These are phyloP conservation scores for Epichloe baconii DNA, from an alignment of 2,329 filamentous ascomycete species.

Conservation along the genomic window DNA sequence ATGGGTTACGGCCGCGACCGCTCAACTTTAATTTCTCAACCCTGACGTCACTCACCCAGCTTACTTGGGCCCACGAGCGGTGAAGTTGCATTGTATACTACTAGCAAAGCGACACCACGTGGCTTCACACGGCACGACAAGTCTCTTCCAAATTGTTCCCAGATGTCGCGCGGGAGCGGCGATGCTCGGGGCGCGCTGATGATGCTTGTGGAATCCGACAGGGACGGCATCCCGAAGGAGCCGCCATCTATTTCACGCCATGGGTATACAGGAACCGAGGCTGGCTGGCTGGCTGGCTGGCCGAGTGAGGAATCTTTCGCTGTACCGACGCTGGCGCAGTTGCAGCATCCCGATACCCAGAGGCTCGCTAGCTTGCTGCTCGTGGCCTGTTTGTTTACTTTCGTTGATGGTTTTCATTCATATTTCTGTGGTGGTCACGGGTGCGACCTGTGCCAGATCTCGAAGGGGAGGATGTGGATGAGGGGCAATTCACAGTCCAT, in stretches of 20 bases:
- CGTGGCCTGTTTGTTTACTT: neutral
- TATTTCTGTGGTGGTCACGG: neutral
- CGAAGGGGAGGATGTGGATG: neutral
- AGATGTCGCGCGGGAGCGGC: neutral
- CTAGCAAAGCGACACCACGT: neutral
- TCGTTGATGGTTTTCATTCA: neutral
- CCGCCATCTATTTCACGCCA: neutral
- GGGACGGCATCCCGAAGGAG: neutral
- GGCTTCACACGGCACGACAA: neutral
- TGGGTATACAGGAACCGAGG: neutral
- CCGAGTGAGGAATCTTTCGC: neutral
- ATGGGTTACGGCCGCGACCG: conserved; percentile 2
- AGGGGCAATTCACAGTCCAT: neutral
- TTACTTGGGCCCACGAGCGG: neutral
- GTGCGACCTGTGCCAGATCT: neutral
- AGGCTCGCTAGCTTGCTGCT: neutral
- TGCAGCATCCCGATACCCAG: neutral
- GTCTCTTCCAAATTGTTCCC: neutral
- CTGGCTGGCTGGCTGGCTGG: neutral
- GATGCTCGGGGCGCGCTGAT: neutral
- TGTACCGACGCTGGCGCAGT: neutral
- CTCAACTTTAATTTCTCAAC: neutral
- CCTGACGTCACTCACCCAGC: neutral
- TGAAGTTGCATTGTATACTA: neutral
- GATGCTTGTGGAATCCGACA: neutral